Percentiles rank a stretch among this genome's conserved stretches.
These are phyloP conservation scores for Nasturtium officinale DNA, from an alignment of 345 rosid species.

Conservation along the genomic window DNA sequence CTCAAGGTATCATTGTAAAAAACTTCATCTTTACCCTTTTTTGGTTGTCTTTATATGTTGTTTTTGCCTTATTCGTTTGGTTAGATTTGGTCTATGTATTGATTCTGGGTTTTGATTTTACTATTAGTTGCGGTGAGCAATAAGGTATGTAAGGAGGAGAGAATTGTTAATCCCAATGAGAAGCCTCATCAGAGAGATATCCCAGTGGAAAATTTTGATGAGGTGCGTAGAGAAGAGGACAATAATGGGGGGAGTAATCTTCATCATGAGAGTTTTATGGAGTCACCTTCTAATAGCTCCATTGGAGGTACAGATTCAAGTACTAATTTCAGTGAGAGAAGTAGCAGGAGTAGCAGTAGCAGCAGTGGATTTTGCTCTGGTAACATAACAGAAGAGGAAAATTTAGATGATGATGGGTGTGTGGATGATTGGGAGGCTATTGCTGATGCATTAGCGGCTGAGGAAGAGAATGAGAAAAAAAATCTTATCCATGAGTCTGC, in stretches of 20 bases:
- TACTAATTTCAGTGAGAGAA: constrained; percentile 55
- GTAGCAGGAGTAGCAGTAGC: constrained; percentile 59
- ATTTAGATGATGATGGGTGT: constrained; percentile 67
- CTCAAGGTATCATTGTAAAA: constrained; percentile 60
- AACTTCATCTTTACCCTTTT: neutral
- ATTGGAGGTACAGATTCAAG: constrained; percentile 48
- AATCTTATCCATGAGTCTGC: constrained; percentile 31
- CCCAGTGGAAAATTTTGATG: constrained; percentile 49
- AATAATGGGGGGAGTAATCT: constrained; percentile 43
- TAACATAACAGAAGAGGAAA: constrained; percentile 72
- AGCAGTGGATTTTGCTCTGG: constrained; percentile 55
- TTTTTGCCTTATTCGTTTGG: neutral
- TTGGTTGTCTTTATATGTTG: neutral
- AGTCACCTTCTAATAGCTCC: constrained; percentile 64
- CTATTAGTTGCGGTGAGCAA: constrained; percentile 56
- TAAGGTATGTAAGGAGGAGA: constrained; percentile 58
- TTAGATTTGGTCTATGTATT: neutral
- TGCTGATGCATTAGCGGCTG: constrained; percentile 90
- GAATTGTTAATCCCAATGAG: constrained; percentile 24
- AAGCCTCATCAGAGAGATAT: constrained; percentile 40
- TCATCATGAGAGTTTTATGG: constrained; percentile 56
- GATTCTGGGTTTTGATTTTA: constrained; percentile 15
- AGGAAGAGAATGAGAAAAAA: constrained; percentile 49
- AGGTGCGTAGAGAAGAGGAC: constrained; percentile 44
- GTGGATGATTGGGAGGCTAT: constrained; percentile 97